Base-by-base conservation (phyloP, 345 rosid genomes). In the Tarenaya hassleriana region DNA sequence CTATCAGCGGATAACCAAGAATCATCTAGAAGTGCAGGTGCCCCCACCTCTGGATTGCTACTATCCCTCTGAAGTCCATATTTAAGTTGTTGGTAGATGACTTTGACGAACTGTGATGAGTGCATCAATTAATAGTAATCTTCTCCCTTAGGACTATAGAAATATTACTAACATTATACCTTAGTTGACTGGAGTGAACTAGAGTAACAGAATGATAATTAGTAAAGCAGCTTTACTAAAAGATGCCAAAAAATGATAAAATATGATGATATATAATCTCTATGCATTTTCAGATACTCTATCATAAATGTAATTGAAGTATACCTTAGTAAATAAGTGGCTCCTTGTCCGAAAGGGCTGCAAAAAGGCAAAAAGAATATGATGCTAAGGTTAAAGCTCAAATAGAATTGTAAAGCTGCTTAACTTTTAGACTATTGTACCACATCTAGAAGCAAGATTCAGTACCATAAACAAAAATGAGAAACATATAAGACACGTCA, bases 281-380 rank as follows among this genome's bases (percentile, higher is more conserved):
- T 12, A 63, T 33, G 45, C 33, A 48, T 46, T 34, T 16, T 65
- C 55, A 42, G 11, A 11, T 45, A 35, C 33, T 43, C 16, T 46
- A 48, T 19, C 44, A 37, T 5, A 12, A 20, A 51, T 16, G 51
- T 34, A 5, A 56, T 10, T 16, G 46, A 32, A 64, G 14, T 43
- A 24, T 56, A 91, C 98, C 92, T 82, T 87, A 7, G 82, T 73
- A 52, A 78, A 91, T 24, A 91, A 82, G 32, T 49, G 82, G 52
- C 81, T 91, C 74, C 95, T 87, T 0, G 92, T 82, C 19, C n/a
- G 85, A 50, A 91, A 81, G 41, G 98, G 98, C 98, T 91, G 84
- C 52, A 77, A 55, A 56, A 57, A 39, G 45, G 19, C 24, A 56
- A 44, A 55, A 42, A n/a, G 8, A 20, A 13, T 24, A 24, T 24